Base-by-base conservation (phyloP, 2,329 filamentous ascomycete species). In the Xylaria sp. region DNA sequence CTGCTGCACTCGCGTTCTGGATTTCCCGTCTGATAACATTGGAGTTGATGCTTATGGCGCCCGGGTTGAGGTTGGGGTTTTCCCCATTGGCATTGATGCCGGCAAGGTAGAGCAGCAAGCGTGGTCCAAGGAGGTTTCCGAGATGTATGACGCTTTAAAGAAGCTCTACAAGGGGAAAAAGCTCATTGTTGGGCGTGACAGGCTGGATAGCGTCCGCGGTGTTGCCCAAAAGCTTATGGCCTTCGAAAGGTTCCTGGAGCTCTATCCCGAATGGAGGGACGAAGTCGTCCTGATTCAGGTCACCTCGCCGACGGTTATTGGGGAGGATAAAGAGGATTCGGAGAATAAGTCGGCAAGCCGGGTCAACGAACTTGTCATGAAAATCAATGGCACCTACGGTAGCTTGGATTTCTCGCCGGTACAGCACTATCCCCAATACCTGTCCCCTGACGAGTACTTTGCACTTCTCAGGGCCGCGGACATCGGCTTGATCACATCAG, bases 191-290 rank as follows among this genome's bases (percentile, higher is more conserved):
- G 93, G 93, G 9, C 87, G 93, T 64, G 93, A 97, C 72, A 87
- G 93, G n/a, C 78, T 97, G 47, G 93, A 97, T 72, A 93, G 90
- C 65, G 91, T 96, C 41, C 85, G 92, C 58, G 93, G 94, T 68
- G 92, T 97, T 13, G 87, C 91, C n/a, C 93, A 97, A 73, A 97
- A 97, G 74, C 80, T 97, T 26, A 90, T 95, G 76, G 93, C 92
- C 0, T 97, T 96, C 70, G 91, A 97, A 72, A 84, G 89, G 54
- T 97, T 97, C 76, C 80, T 97, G 38, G 90, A 95, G 66, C 82
- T 88, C 58, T 95, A 94, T 68, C 92, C 93, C 2, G 88, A 96
- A 71, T 97, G 92, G 92, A 86, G 87, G 48, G 91, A 92, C 59
- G 90, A 91, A 75, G 92, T 96, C 1, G 92, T 97, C 6, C 78